Conservation (phyloP, 768 basidiomycete genomes). For the Termitomyces heimii region DNA sequence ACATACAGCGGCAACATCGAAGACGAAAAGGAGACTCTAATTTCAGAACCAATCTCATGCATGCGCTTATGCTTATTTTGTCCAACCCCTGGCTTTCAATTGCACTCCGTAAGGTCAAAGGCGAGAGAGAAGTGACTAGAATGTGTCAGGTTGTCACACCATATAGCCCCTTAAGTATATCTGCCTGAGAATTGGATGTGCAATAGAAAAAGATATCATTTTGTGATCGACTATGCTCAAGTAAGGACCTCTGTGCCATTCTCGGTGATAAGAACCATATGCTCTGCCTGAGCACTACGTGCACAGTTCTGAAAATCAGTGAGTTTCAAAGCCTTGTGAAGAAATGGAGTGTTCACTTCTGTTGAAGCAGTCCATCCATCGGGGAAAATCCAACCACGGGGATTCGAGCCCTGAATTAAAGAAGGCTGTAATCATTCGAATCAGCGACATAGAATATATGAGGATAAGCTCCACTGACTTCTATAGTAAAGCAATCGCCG, state of each 20-base stretch:
- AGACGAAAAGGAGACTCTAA: too few species aligned
- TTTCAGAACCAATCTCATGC: too few species aligned
- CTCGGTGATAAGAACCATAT: conserved; percentile 83
- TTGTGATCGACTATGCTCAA: background rate
- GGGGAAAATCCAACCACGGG: conserved; percentile 72
- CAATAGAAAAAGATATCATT: too few species aligned
- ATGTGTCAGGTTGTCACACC: background rate
- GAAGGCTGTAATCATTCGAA: conserved; percentile 44
- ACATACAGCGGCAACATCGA: background rate
- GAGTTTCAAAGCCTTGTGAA: background rate
- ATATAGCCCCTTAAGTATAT: background rate
- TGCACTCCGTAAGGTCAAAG: too few species aligned
- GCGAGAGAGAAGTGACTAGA: background rate
- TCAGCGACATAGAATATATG: background rate
- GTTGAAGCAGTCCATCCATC: conserved; percentile 95
- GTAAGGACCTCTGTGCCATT: conserved; percentile 78
- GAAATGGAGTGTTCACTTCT: conserved; percentile 40
- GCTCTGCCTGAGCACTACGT: conserved; percentile 81
- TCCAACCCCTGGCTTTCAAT: too few species aligned
- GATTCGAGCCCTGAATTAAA: conserved; percentile 68
- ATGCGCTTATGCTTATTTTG: too few species aligned
- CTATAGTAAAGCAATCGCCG: conserved; percentile 91
- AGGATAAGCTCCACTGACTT: conserved; percentile 37
- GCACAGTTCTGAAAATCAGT: conserved; percentile 57
- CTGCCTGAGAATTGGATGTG: background rate